These are phyloP conservation scores for Flueggea neowawraea DNA, from an alignment of 441 rosid genomes.

Conservation along the genomic window DNA sequence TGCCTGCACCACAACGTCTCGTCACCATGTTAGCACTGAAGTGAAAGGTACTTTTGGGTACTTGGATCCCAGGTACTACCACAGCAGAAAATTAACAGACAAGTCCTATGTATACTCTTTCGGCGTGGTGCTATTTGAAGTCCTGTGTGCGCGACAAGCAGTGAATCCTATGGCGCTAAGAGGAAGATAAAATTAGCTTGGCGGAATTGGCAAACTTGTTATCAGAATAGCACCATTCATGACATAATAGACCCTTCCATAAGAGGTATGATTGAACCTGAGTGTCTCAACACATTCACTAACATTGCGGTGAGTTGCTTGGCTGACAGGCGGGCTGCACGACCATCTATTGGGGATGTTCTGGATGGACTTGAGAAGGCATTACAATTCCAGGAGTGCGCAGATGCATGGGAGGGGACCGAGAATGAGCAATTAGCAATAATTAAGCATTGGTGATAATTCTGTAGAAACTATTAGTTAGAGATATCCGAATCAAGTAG, in stretches of 20 bases:
- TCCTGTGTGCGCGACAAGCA: constrained; percentile 8
- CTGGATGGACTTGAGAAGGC: constrained; percentile 4
- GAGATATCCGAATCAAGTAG: no score
- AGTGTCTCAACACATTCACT: background rate
- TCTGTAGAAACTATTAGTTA: no score
- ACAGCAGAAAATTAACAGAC: constrained; percentile 8
- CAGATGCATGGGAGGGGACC: background rate
- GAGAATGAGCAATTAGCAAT: no score
- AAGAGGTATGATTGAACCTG: constrained; percentile 1
- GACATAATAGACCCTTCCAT: constrained; percentile 4
- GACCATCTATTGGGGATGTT: constrained; percentile 10
- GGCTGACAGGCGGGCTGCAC: background rate
- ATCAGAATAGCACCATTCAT: constrained; percentile 3
- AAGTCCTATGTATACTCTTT: constrained; percentile 16
- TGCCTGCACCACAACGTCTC: background rate
- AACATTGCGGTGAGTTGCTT: constrained; percentile 7
- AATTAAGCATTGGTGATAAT: no score
- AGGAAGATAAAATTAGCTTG: background rate
- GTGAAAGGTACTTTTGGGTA: constrained; percentile 15
- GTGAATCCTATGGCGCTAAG: background rate
- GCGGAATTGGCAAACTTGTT: constrained; percentile 8
- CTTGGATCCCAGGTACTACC: constrained; percentile 9
- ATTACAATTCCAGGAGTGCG: background rate
- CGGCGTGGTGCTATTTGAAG: constrained; percentile 14
- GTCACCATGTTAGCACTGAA: background rate